Evolutionary conservation across 139 green algal species (phyloP).

Genomic region (Coccomyxa sp.): DNA sequence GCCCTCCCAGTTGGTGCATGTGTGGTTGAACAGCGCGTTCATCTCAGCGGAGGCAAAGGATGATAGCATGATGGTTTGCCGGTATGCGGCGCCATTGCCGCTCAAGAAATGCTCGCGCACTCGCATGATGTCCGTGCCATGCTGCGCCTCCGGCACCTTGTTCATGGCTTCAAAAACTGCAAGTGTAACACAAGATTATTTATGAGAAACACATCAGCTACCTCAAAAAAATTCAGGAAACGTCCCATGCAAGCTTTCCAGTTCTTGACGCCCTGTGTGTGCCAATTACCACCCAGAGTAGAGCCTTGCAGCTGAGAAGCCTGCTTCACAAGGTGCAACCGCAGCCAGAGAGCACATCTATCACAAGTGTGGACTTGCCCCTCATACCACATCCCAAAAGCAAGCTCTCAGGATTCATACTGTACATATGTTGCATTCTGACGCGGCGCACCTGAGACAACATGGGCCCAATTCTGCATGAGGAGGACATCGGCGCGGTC

Average conservation of each 20-base stretch:
- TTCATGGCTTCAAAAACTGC: conserved; percentile 80
- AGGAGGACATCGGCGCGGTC: conserved; percentile 83
- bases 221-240: no score
- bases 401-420: no score
- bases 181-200: background rate
- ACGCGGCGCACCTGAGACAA: conserved; percentile 39
- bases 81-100: conserved; percentile 35
- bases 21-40: conserved; percentile 62
- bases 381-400: no score
- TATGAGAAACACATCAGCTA: no score
- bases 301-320: no score
- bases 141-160: conserved; percentile 71
- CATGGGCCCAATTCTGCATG: conserved; percentile 90
- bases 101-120: conserved; percentile 52
- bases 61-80: conserved; percentile 86
- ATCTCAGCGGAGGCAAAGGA: conserved; percentile 70
- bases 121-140: conserved; percentile 91
- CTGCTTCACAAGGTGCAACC: no score
- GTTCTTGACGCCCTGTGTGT: no score
- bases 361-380: no score
- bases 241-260: no score
- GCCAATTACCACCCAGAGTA: no score
- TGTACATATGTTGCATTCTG: background rate
- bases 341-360: no score
- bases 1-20: conserved; percentile 53